phyloP scores from a whole-genome alignment of 1,284 basidiomycete genomes.

The Leccinum pachyderme region DNA sequence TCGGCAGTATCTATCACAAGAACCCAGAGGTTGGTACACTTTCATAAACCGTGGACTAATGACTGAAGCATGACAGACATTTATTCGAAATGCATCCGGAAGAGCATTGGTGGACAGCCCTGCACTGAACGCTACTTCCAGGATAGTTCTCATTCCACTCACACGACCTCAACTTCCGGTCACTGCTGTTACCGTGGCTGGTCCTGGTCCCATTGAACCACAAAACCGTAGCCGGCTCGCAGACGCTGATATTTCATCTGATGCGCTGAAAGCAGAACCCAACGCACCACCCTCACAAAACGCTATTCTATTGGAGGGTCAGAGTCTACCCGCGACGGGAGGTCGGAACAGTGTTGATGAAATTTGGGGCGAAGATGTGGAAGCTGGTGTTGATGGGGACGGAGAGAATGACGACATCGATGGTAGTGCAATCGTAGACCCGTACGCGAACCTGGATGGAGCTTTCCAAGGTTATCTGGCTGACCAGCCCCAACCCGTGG shows the following conservation, averaged over 20 bases:
- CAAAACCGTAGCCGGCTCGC: conserved; percentile 17
- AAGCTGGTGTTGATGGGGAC: conserved; percentile 25
- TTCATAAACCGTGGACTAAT: not conserved
- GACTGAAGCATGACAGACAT: conserved; percentile 54
- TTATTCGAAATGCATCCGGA: conserved; percentile 76
- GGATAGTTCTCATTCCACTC: conserved; percentile 66
- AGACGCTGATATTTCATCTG: conserved; percentile 25
- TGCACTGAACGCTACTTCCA: conserved; percentile 72
- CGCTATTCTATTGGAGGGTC: conserved; percentile 6
- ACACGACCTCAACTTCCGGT: conserved; percentile 51
- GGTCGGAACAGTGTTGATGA: not conserved
- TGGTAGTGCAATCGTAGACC: conserved; percentile 44
- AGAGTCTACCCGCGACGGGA: not conserved
- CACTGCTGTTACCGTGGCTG: conserved; percentile 49
- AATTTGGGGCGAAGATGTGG: conserved; percentile 15
- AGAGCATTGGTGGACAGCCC: conserved; percentile 75
- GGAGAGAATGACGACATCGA: conserved; percentile 37
- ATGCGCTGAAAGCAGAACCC: conserved; percentile 17
- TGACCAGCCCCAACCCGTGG: conserved; percentile 62
- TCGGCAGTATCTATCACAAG: conserved; percentile 87
- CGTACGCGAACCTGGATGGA: conserved; percentile 71
- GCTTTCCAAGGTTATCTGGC: conserved; percentile 69
- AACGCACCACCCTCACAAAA: conserved; percentile 9
- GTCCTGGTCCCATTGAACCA: conserved; percentile 68
- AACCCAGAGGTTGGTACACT: conserved; percentile 70